Evolutionary conservation across 345 rosid species (phyloP).

Genomic region (Psidium friedrichsthalianum): DNA sequence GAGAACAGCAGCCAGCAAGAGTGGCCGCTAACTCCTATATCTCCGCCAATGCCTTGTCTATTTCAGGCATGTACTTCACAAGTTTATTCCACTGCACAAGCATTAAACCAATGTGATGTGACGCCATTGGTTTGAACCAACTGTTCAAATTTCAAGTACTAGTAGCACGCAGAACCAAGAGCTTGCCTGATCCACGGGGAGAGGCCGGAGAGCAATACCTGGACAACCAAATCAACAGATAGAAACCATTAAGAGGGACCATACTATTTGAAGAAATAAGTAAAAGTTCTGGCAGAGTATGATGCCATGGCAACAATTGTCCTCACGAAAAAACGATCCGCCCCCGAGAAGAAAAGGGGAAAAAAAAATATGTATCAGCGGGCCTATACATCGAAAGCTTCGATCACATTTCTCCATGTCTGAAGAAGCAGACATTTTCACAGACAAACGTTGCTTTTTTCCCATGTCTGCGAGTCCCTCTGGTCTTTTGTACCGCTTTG

Average conservation of each 20-base stretch:
- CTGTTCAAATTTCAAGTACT: not conserved
- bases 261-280: fast-evolving
- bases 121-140: not conserved
- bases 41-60: slow-evolving; percentile 54
- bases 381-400: too few species aligned
- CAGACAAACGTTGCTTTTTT: too few species aligned
- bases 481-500: too few species aligned
- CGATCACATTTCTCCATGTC: too few species aligned
- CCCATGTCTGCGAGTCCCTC: too few species aligned
- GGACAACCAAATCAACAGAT: slow-evolving; percentile 4
- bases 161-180: not conserved
- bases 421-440: too few species aligned
- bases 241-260: not conserved
- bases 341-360: too few species aligned
- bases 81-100: slow-evolving; percentile 58
- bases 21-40: not conserved
- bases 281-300: not conserved
- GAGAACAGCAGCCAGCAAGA: not conserved
- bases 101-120: not conserved
- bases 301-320: not conserved
- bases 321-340: too few species aligned
- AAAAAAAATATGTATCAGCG: too few species aligned
- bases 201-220: slow-evolving; percentile 82
- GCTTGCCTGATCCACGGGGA: slow-evolving; percentile 79
- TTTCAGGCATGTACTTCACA: slow-evolving; percentile 40